Base-by-base conservation (phyloP, 345 rosid genomes). In the Gossypium mustelinum region DNA sequence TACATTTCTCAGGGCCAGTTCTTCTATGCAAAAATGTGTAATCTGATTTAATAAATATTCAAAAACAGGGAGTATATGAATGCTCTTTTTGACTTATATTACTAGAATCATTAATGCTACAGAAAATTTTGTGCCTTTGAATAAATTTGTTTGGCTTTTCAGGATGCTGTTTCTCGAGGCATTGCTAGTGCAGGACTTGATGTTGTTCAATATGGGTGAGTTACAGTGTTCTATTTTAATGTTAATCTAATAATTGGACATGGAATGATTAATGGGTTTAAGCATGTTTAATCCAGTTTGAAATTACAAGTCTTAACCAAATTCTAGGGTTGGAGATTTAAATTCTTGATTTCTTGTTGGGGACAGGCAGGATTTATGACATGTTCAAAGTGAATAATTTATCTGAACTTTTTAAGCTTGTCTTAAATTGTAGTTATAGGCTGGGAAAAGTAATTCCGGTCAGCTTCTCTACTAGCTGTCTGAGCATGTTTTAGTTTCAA, bases 131-230 rank as follows among this genome's bases (percentile, higher is more conserved):
- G 9, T 50, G 22, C 20, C 27, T 59, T 1, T 25, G 17, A 62
- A 22, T 58, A 65, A 52, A 47, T 8, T 60, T 47, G 16, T 62
- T 41, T 56, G 76, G 57, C 81, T 76, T 79, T 81, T 68, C 89
- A 95, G 98, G 97, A 89, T 72, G 97, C 94, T 2, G 94, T 93
- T 84, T 86, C 97, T 78, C 89, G 89, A 65, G 97, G 99, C 72
- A 81, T 95, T 79, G 81, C 87, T 74, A 70, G 83, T 64, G 89
- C 89, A 41, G 94, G 97, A 75, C 61, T 90, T 77, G 90, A 88
- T 72, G 96, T 95, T 72, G 84, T 95, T 81, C 98, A 89, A 75
- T 95, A 86, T 72, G 98, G 99, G 99, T 95, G 75, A 74, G 95
- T 84, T 41, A 77, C 78, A 47, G 51, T 68, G 41, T 72, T 51